Base-by-base conservation (phyloP, 2,329 filamentous ascomycete genomes). In the Xylariaceae sp. region DNA sequence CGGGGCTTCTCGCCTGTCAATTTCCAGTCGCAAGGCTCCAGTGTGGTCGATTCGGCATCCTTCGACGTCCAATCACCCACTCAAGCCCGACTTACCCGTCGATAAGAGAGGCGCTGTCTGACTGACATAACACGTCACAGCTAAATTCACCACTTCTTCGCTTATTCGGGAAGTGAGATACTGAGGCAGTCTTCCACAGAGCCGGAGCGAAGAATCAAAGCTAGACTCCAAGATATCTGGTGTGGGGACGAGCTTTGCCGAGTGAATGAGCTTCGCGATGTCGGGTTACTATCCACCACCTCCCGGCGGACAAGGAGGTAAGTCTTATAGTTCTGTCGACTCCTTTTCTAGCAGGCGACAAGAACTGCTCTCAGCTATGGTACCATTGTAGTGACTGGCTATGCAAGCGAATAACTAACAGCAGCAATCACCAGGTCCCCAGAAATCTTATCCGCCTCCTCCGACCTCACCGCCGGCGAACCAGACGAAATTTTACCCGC, bases 391-490 rank as follows among this genome's bases (percentile, higher is more conserved):
- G n/a, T n/a, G n/a, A n/a, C 13, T n/a, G 6, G 15, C 64, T 42
- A 53, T 56, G n/a, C 44, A 19, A 34, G 4, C 9, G 19, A 12
- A 7, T 34, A 6, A 17, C 33, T 4, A 34, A 11, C 4, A 18
- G 51, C 40, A 43, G 13, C 30, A 32, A 67, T 43, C 67, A 67
- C n/a, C 42, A 57, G 51, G 48, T 50, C 50, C 47, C 19, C 59
- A 68, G 44, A 66, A 66, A 37, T 66, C 64, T 46, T 74, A 72
- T 51, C 69, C 69, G 34, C 63, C 65, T 36, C 71, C 71, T 15
- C 70, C 72, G 22, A 68, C 64, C 4, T 74, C 72, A 17, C 67
- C 71, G 37, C 70, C 72, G 3, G 66, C 69, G 32, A 65, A 64
- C 54, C 65, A 66, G 47, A 61, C 67, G 17, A 68, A 67, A 34